Evolutionary conservation across 345 rosid species (phyloP).

Genomic region (Noccaea bulbosa): DNA sequence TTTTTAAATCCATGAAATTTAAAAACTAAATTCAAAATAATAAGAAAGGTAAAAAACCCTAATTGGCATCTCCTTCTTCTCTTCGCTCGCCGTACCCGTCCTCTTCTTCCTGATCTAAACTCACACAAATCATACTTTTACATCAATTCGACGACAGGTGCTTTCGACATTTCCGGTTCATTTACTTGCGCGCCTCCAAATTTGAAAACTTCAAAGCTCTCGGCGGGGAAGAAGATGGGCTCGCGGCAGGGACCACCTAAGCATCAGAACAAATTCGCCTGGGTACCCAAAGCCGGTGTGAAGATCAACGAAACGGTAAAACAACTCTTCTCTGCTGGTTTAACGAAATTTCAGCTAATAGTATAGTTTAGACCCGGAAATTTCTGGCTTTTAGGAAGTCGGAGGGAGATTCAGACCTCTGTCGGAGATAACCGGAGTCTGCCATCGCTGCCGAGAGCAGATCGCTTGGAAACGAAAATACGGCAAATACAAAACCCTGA

Average conservation of each 20-base stretch:
- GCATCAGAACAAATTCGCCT: constrained; percentile 80
- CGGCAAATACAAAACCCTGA: constrained; percentile 82
- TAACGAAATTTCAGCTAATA: background rate
- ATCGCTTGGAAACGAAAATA: constrained; percentile 96
- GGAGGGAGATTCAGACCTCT: constrained; percentile 63
- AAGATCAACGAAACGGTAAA: constrained; percentile 85
- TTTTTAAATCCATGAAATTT: background rate
- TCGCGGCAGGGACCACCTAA: constrained; percentile 75
- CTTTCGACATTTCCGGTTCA: background rate
- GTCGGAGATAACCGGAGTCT: constrained; percentile 88
- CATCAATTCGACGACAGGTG: background rate
- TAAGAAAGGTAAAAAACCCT: constrained; percentile 4
- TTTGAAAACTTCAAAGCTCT: background rate
- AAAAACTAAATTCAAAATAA: background rate
- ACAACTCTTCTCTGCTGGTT: background rate
- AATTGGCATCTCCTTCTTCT: background rate
- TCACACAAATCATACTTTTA: background rate
- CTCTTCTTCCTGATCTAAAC: background rate
- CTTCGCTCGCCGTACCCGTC: background rate
- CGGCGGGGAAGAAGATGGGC: constrained; percentile 52
- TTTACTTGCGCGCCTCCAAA: background rate
- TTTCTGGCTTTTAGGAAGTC: constrained; percentile 44
- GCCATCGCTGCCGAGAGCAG: constrained; percentile 82
- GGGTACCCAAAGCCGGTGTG: constrained; percentile 89
- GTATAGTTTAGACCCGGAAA: background rate